Evolutionary conservation across 495 filamentous ascomycete genomes (phyloP).

Genomic region (Penicillium cosmopolitanum): DNA sequence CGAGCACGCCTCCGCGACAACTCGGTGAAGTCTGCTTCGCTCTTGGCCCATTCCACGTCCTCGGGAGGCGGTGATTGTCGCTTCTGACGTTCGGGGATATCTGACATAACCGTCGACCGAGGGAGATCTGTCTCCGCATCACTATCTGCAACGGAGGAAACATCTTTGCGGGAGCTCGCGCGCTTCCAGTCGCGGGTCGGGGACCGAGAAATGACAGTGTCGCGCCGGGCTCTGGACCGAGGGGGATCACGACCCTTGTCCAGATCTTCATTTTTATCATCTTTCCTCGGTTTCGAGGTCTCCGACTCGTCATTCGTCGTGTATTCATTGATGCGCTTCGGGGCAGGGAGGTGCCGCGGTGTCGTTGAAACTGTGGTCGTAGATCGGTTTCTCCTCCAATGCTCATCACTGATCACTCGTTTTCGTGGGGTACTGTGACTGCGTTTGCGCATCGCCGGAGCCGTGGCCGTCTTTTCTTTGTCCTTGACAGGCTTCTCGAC

Average conservation of each 20-base stretch:
- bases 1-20: slow-evolving; percentile 45
- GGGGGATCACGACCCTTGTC: slow-evolving; percentile 20
- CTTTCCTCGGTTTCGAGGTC: slow-evolving; percentile 24
- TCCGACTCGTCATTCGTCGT: slow-evolving; percentile 43
- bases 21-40: slow-evolving; percentile 51
- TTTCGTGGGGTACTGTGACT: slow-evolving; percentile 68
- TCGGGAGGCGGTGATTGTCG: slow-evolving; percentile 33
- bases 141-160: slow-evolving; percentile 27
- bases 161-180: slow-evolving; percentile 19
- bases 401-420: slow-evolving; percentile 77
- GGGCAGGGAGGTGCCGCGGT: slow-evolving; percentile 54
- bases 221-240: slow-evolving; percentile 12
- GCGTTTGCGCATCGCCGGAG: slow-evolving; percentile 31
- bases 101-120: slow-evolving; percentile 20
- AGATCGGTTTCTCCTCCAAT: slow-evolving; percentile 64
- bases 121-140: slow-evolving; percentile 28
- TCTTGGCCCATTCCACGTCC: slow-evolving; percentile 46
- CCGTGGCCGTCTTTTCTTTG: slow-evolving; percentile 14
- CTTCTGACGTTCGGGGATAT: slow-evolving; percentile 30
- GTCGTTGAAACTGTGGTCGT: slow-evolving; percentile 50
- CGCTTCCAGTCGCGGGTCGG: slow-evolving; percentile 19
- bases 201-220: slow-evolving; percentile 7
- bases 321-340: slow-evolving; percentile 49
- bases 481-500: slow-evolving; percentile 3
- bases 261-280: slow-evolving; percentile 26